Evolutionary conservation across 345 rosid species (phyloP).

Genomic region (Isatis tinctoria): DNA sequence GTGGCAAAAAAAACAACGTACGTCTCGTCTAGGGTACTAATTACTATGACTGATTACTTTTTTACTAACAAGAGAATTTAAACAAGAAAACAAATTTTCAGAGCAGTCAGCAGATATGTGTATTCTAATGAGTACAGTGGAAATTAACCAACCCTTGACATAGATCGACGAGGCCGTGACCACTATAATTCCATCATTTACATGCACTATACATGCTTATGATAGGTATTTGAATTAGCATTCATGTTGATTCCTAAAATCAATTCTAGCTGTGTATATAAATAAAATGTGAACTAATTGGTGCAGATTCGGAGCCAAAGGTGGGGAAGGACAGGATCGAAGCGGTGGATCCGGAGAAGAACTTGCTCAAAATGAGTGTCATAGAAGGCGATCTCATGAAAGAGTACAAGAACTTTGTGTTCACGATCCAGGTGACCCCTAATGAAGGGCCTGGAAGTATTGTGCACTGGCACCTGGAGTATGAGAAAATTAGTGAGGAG

Average conservation of each 20-base stretch:
- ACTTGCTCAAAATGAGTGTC: not conserved
- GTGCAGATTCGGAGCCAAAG: constrained; percentile 12
- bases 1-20: too few relatives aligned
- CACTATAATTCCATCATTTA: not conserved
- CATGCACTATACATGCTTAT: not conserved
- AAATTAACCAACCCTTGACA: not conserved
- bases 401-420: constrained; percentile 24
- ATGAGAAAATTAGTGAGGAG: constrained; percentile 24
- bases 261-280: not conserved
- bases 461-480: constrained; percentile 27
- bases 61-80: not conserved
- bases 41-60: too few relatives aligned
- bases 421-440: constrained; percentile 14
- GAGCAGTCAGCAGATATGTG: not conserved
- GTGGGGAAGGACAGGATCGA: constrained; percentile 24
- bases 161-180: not conserved
- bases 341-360: constrained; percentile 26
- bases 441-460: constrained; percentile 18
- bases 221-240: not conserved
- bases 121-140: too few relatives aligned
- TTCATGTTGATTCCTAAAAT: not conserved
- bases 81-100: not conserved
- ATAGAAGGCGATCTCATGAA: constrained; percentile 32
- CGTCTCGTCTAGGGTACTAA: too few relatives aligned
- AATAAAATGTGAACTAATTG: not conserved